Conservation (phyloP, 805 yeast genomes). For the Teunomyces atbi region DNA sequence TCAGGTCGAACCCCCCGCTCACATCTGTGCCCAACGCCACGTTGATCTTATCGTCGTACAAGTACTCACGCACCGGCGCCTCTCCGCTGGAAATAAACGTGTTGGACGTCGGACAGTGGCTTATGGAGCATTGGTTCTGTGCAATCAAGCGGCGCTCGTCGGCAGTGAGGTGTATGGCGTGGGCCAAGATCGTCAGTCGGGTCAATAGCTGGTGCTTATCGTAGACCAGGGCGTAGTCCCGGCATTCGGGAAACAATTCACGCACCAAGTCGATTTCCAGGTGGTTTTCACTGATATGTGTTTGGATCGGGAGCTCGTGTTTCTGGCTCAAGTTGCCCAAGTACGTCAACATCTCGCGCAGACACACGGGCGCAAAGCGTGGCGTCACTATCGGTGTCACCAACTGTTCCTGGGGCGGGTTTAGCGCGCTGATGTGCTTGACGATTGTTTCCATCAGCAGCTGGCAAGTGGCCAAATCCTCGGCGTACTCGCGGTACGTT, state of each 20-base stretch:
- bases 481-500: constrained; percentile 63
- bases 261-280: constrained; percentile 74
- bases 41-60: constrained; percentile 62
- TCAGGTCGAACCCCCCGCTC: constrained; percentile 42
- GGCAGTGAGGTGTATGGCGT: constrained; percentile 73
- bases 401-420: constrained; percentile 45
- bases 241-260: constrained; percentile 67
- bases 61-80: constrained; percentile 67
- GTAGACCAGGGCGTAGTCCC: constrained; percentile 75
- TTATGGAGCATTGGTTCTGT: constrained; percentile 60
- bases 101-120: constrained; percentile 94
- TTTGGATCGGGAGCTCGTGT: constrained; percentile 68
- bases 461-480: constrained; percentile 53
- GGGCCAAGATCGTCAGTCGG: constrained; percentile 77
- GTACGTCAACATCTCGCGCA: constrained; percentile 56
- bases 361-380: constrained; percentile 88
- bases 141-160: constrained; percentile 62
- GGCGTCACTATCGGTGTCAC: constrained; percentile 85
- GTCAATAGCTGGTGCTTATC: constrained; percentile 59
- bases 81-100: constrained; percentile 88
- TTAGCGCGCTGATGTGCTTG: constrained; percentile 51
- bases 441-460: constrained; percentile 55
- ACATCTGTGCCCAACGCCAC: constrained; percentile 63
- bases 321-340: constrained; percentile 58
- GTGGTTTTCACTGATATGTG: constrained; percentile 84